These are phyloP conservation scores for Saccharum spontaneum DNA, from an alignment of 176 grass and related monocot genomes.

Conservation along the genomic window DNA sequence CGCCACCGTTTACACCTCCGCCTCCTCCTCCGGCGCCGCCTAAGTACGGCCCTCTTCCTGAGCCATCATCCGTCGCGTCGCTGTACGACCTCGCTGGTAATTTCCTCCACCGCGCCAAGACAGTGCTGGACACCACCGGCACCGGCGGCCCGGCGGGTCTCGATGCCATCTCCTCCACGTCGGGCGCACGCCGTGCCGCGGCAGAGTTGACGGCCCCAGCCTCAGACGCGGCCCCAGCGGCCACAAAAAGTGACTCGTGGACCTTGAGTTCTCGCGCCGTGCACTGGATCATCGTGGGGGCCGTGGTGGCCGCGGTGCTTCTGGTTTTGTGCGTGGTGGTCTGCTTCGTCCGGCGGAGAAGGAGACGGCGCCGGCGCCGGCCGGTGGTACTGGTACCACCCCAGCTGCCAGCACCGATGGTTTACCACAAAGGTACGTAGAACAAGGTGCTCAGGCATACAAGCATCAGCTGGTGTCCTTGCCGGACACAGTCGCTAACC, in stretches of 20 bases:
- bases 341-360: background rate
- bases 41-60: background rate
- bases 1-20: background rate
- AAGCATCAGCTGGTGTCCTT: background rate
- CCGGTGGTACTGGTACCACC: background rate
- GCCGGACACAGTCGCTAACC: background rate
- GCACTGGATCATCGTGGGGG: constrained; percentile 25
- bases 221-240: background rate
- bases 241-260: constrained; percentile 4
- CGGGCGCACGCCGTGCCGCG: background rate
- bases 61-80: constrained; percentile 8
- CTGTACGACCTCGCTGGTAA: background rate
- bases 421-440: constrained; percentile 27
- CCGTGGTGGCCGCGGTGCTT: constrained; percentile 2
- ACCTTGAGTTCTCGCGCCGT: constrained; percentile 17
- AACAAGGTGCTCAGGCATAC: background rate
- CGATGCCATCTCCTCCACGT: background rate
- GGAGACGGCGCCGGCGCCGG: background rate
- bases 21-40: background rate
- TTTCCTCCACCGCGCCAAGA: background rate
- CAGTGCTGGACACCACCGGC: background rate
- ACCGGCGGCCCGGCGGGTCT: background rate
- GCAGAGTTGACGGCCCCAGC: constrained; percentile 9
- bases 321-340: constrained; percentile 2
- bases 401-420: background rate